These are phyloP conservation scores for Pseudocercospora crystallina DNA, from an alignment of 2,329 filamentous ascomycete genomes.

Conservation along the genomic window DNA sequence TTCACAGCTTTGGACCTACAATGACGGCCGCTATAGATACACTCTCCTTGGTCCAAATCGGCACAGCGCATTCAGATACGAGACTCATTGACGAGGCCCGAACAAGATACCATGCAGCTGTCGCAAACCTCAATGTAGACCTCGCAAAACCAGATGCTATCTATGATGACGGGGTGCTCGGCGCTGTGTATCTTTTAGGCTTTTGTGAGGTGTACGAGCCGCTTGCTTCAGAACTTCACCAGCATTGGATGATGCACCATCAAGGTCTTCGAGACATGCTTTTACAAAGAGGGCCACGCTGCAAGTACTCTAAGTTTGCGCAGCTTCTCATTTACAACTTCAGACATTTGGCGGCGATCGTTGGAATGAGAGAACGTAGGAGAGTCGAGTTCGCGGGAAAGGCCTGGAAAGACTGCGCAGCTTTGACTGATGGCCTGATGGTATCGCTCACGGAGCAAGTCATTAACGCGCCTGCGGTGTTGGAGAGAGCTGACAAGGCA, in stretches of 20 bases:
- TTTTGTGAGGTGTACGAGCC: constrained; percentile 7
- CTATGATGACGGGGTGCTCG: constrained; percentile 9
- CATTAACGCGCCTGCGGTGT: constrained; percentile 3
- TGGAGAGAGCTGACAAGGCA: constrained; percentile 4
- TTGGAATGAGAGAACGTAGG: not conserved
- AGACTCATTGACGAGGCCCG: constrained; percentile 7
- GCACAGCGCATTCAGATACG: constrained; percentile 5
- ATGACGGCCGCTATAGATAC: constrained; percentile 8
- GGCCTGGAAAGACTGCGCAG: constrained; percentile 7
- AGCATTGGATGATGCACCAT: constrained; percentile 4
- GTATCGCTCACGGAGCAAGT: constrained; percentile 5
- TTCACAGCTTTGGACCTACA: constrained; percentile 1
- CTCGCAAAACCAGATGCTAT: constrained; percentile 5
- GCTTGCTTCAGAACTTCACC: not conserved
- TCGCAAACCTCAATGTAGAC: constrained; percentile 6
- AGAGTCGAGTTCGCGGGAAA: constrained; percentile 5
- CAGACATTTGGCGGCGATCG: constrained; percentile 5
- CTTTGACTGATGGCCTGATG: constrained; percentile 7
- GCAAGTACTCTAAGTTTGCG: constrained; percentile 8
- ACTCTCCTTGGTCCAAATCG: constrained; percentile 5
- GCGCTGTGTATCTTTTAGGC: constrained; percentile 8
- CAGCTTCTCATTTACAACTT: constrained; percentile 10
- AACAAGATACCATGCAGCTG: constrained; percentile 6
- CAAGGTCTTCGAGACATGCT: constrained; percentile 7
- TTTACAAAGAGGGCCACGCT: constrained; percentile 1